Base-by-base conservation (phyloP, 164 flowering plant genomes). In the Taxillus chinensis region DNA sequence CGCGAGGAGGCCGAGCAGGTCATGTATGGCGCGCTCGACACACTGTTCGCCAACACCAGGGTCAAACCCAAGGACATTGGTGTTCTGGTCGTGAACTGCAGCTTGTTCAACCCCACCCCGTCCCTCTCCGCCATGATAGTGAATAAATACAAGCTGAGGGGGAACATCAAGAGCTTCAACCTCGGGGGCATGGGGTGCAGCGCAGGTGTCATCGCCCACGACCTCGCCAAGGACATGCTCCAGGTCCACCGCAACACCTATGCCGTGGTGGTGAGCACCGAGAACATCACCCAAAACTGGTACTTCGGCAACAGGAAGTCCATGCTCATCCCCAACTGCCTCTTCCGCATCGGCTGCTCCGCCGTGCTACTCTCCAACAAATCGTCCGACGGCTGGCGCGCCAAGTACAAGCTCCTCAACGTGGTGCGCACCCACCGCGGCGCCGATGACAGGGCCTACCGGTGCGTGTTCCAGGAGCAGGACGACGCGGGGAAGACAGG, bases 151-250 rank as follows among this genome's bases (percentile, higher is more conserved):
- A 77, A 77, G 62, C 41, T 79, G 62, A 73, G 80, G 41, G 79
- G 79, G 6, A 77, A 80, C 53, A 68, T 73, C 11, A 67, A 38
- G 63, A 75, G 77, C 57, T 77, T 63, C 55, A 79, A 79, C 68
- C 59, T 80, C 65, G 78, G 78, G 0, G 83, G 83, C 14, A 80
- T 80, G 83, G 81, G 83, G 0, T 80, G 83, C 41, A 78, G 81
- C 62, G 81, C 83, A 9, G 79, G 83, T 3, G 70, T 80, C 1
- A 75, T 80, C 37, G 69, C 83, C n/a, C 48, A 77, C 49, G 81
- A 80, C 67, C 67, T 75, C 2, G 83, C 81, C 0, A 75, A 65
- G 46, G 78, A 80, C 60, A 27, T 80, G 56, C 62, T 78, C 50
- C 79, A 75, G 55, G 74, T 75, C 46, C 74, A 75, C 51, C 9